Percentiles rank a stretch among this genome's conserved stretches.
Conservation (phyloP, 768 basidiomycete genomes). For the Mycena amicta region DNA sequence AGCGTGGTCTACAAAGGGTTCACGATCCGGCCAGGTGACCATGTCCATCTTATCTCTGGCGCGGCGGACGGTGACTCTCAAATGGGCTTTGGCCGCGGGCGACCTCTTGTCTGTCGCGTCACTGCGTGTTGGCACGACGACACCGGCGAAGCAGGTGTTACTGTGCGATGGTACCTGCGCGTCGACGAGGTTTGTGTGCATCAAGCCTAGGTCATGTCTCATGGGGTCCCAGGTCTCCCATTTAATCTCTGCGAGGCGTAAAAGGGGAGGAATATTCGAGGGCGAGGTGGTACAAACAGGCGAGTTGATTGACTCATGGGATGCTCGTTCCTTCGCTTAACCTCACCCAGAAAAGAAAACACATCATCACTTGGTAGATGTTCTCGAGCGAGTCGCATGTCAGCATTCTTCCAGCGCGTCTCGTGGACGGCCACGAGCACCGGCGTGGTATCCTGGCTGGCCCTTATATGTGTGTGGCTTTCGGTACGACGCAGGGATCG, state of each 20-base stretch:
- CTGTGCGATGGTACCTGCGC: constrained; percentile 17
- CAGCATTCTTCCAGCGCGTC: constrained; percentile 60
- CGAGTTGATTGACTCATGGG: background rate
- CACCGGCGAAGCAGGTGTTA: constrained; percentile 14
- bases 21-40: constrained; percentile 6
- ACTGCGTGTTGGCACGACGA: constrained; percentile 16
- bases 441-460: constrained; percentile 70
- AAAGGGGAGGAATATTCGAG: constrained; percentile 4
- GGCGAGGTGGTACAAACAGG: constrained; percentile 21
- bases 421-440: constrained; percentile 64
- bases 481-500: constrained; percentile 63
- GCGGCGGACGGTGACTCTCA: background rate
- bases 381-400: constrained; percentile 61
- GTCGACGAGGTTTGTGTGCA: constrained; percentile 11
- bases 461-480: constrained; percentile 75
- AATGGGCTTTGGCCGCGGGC: constrained; percentile 5
- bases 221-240: constrained; percentile 7
- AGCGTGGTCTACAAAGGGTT: constrained; percentile 16
- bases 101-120: constrained; percentile 13
- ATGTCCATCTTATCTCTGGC: constrained; percentile 11
- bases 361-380: constrained; percentile 71
- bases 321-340: background rate
- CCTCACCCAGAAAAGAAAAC: constrained; percentile 56
- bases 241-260: constrained; percentile 12
- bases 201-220: background rate